Evolutionary conservation across 2,329 filamentous ascomycete species (phyloP), one percentile per base, ranked within the genome.

Genomic region (Xylaria sp.): DNA sequence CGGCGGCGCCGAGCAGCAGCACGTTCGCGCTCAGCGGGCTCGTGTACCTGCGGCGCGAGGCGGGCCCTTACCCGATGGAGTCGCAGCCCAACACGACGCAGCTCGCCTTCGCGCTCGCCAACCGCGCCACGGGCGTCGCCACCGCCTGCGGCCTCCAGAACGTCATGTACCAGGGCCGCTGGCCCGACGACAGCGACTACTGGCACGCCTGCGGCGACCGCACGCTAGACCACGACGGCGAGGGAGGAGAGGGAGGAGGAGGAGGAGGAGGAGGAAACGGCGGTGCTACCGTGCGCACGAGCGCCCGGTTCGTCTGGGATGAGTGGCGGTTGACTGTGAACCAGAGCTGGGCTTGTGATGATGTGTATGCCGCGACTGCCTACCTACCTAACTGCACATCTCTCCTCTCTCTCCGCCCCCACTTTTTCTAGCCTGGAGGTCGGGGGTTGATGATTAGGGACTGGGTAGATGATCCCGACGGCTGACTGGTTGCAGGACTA

Each of bases 331-430:
- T 66, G 24, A 44, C 44, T 13, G 60, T 68, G 16, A 65, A 66
- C 29, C 65, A 68, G 53, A 65, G 60, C 16, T 65, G 61, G 61
- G 54, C 38, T 26, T 66, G 63, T 26, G 57, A 55, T 13, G 54
- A 50, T 22, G 50, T 50, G 62, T 65, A 54, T 37, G 62, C 42
- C 26, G 38, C 17, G 20, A 11, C 7, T 44, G 39, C n/a, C n/a
- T n/a, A n/a, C n/a, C n/a, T n/a, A n/a, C n/a, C n/a, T n/a, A n/a
- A n/a, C n/a, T n/a, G n/a, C n/a, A n/a, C n/a, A n/a, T n/a, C n/a
- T n/a, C n/a, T n/a, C n/a, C n/a, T n/a, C n/a, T n/a, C n/a, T n/a
- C n/a, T n/a, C n/a, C n/a, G n/a, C n/a, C n/a, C n/a, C n/a, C n/a
- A n/a, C n/a, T n/a, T n/a, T n/a, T n/a, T n/a, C n/a, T n/a, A n/a